These are phyloP conservation scores for Yarrowia galli DNA, from an alignment of 1,139 yeast species.

Conservation along the genomic window DNA sequence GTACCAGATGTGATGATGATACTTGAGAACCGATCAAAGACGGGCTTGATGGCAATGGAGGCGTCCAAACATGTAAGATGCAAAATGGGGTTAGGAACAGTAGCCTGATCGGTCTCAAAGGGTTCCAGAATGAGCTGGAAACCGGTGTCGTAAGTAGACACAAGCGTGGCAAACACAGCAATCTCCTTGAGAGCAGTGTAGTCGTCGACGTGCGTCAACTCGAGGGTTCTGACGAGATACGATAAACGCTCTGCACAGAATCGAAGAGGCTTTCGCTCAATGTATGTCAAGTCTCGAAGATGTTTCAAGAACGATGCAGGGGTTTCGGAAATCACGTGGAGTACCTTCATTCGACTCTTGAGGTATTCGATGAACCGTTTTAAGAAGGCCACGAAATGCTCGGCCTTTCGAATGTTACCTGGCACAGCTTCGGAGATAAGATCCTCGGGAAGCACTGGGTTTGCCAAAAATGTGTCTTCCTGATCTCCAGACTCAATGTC, in stretches of 20 bases:
- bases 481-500: slow-evolving; percentile 76
- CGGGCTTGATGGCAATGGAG: slow-evolving; percentile 96
- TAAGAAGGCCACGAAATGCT: slow-evolving; percentile 91
- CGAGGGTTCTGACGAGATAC: slow-evolving; percentile 84
- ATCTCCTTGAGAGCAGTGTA: slow-evolving; percentile 92
- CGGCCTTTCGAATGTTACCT: slow-evolving; percentile 95
- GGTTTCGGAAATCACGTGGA: slow-evolving; percentile 96
- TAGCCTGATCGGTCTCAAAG: slow-evolving; percentile 93
- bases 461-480: slow-evolving; percentile 84
- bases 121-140: slow-evolving; percentile 93
- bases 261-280: slow-evolving; percentile 87
- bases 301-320: slow-evolving; percentile 93
- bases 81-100: slow-evolving; percentile 97
- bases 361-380: slow-evolving; percentile 92
- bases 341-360: slow-evolving; percentile 95
- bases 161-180: slow-evolving; percentile 95
- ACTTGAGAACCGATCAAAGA: slow-evolving; percentile 91
- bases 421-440: slow-evolving; percentile 92
- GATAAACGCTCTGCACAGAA: slow-evolving; percentile 93
- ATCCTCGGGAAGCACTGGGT: slow-evolving; percentile 87
- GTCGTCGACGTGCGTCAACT: slow-evolving; percentile 87
- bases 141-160: slow-evolving; percentile 93
- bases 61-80: slow-evolving; percentile 96
- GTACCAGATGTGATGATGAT: slow-evolving; percentile 97
- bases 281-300: slow-evolving; percentile 88